These are phyloP conservation scores for Curvularia lunata DNA, from an alignment of 2,329 filamentous ascomycete genomes.

Conservation along the genomic window DNA sequence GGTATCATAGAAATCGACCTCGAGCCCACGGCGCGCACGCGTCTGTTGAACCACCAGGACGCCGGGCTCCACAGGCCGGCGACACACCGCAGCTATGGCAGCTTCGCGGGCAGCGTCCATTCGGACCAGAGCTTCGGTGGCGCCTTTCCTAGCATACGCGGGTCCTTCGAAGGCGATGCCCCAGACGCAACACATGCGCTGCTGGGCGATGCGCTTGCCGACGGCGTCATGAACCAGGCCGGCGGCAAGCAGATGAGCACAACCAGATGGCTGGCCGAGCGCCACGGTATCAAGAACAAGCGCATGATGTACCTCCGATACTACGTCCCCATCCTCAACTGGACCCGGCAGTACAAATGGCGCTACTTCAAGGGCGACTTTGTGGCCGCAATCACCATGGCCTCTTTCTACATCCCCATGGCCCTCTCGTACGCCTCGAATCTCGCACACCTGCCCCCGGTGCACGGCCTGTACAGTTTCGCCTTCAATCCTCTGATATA, in stretches of 20 bases:
- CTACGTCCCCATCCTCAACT: conserved; percentile 89
- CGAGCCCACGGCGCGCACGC: conserved; percentile 48
- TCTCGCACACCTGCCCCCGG: conserved; percentile 87
- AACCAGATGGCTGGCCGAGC: conserved; percentile 73
- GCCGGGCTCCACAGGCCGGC: conserved; percentile 74
- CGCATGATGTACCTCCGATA: conserved; percentile 83
- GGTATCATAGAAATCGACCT: conserved; percentile 34
- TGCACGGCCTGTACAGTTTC: conserved; percentile 93
- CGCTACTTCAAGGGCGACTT: conserved; percentile 85
- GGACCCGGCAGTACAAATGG: conserved; percentile 86
- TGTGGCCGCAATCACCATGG: conserved; percentile 88
- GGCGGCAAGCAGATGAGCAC: conserved; percentile 70
- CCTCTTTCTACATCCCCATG: conserved; percentile 99
- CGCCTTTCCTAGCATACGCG: conserved; percentile 43
- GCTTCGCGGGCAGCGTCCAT: conserved; percentile 60
- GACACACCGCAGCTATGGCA: conserved; percentile 60
- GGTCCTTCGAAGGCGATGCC: conserved; percentile 35
- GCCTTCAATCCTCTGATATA: conserved; percentile 93
- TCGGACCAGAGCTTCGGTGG: conserved; percentile 50
- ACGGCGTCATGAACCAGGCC: conserved; percentile 51
- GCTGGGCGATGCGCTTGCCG: conserved; percentile 53
- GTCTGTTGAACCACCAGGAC: conserved; percentile 48
- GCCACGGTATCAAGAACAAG: conserved; percentile 75
- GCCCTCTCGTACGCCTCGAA: conserved; percentile 91
- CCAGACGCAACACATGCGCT: conserved; percentile 48